Percentiles rank a stretch among this genome's conserved stretches.
Evolutionary conservation across 305 asterid genomes (phyloP).

Genomic region (Vinca major): DNA sequence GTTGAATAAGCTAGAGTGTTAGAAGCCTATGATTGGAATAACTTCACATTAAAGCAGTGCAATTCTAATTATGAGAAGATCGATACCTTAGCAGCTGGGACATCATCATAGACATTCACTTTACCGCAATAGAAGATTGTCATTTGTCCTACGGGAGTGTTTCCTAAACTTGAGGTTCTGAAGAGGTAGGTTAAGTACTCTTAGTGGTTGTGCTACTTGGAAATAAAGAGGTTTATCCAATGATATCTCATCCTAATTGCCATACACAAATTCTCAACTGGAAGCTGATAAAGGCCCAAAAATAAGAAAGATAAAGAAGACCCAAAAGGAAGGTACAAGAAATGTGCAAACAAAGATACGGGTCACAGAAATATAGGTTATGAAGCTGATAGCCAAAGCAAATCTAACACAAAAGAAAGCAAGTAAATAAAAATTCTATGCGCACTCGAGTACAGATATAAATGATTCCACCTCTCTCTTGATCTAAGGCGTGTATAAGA

Average conservation of each 20-base stretch:
- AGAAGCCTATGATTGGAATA: conserved; percentile 7
- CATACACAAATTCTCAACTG: not conserved
- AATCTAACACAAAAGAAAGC: not conserved
- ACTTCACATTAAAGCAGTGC: conserved; percentile 1
- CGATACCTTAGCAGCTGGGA: conserved; percentile 75
- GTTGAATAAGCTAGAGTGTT: conserved; percentile 12
- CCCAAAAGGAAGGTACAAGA: not conserved
- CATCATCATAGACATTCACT: conserved; percentile 77
- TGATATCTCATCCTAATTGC: not conserved
- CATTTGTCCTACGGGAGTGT: conserved; percentile 61
- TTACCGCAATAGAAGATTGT: conserved; percentile 80
- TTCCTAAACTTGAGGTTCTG: conserved; percentile 42
- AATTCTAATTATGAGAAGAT: conserved; percentile 12
- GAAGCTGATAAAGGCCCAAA: not conserved
- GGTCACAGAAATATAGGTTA: not conserved
- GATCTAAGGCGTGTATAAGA: not conserved
- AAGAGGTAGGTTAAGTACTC: conserved; percentile 22
- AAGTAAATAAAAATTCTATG: not conserved
- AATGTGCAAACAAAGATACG: not conserved
- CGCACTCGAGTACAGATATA: not conserved
- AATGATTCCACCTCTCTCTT: not conserved
- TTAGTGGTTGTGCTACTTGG: conserved; percentile 13
- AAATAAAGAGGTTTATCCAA: conserved; percentile 7
- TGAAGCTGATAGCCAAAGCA: not conserved
- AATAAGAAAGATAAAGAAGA: not conserved